Evolutionary conservation across 1,139 yeast genomes (phyloP), one percentile per base, ranked within the genome.

Genomic region (Hansenula anomala): DNA sequence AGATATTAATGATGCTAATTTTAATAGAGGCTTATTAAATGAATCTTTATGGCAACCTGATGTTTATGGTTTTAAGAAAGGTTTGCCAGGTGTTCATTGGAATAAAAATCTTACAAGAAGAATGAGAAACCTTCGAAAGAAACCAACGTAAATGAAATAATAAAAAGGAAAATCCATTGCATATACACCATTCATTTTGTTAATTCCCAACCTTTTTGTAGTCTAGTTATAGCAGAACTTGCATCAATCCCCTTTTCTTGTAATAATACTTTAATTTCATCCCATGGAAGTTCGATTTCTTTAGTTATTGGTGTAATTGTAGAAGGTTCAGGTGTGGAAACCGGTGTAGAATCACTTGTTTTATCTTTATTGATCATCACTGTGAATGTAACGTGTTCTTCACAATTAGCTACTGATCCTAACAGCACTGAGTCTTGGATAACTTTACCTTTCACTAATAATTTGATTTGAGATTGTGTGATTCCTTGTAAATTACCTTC

Each of bases 371-470:
- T 54, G n/a, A 66, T 49, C 60, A 67, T 56, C 3, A 66, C 71
- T 22, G 58, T 65, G 19, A 66, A 42, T 6, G 57, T 46, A 7
- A 61, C 46, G 17, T 39, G 44, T 6, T 40, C 41, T 1, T 38
- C 39, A 10, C 36, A 41, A 7, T n/a, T 30, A 6, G 28, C 24
- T 5, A 54, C 17, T 14, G 46, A 46, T 14, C 37, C 42, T 22
- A 67, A 37, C 19, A 59, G 36, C 2, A 56, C 45, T 11, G 59
- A 53, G 48, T 73, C 78, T 36, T 67, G 68, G n/a, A 71, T 51
- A 2, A 73, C 75, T 50, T 72, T 73, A 9, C 78, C 73, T 51
- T 71, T 73, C 27, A 71, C 43, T 50, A 73, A 53, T 8, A 73
- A 45, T 42, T 69, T 72, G 28, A 70, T 40, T 39, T 67, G 66